Evolutionary conservation across 495 filamentous ascomycete genomes (phyloP), one percentile per base, ranked within the genome.

Genomic region (Staphylotrichum tortipilum): DNA sequence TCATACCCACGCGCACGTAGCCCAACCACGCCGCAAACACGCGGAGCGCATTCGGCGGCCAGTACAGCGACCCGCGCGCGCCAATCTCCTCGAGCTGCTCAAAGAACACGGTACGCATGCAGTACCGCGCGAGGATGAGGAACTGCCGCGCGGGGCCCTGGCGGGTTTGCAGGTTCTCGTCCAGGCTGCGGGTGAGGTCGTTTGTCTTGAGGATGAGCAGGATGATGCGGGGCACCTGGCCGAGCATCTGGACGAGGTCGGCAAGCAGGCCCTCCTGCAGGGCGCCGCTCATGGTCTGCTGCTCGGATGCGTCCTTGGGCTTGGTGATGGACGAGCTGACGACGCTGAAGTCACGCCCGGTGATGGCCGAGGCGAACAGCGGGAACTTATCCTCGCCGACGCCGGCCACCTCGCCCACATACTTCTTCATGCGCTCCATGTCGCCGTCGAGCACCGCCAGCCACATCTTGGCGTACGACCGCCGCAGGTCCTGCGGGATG

Each of bases 131-230:
- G 10, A 99, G 78, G 51, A 99, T 99, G 49, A 97, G 71, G 64
- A 97, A 99, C 10, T 83, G 86, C 18, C 91, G 80, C 54, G 89
- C 79, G 2, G 91, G 89, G 0, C 92, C 94, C 57, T 88, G 83
- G 10, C 84, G 76, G 17, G 92, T 97, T 48, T 95, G 87, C 12
- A 99, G 75, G 66, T 83, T 89, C 67, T 97, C 94, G 58, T 99
- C 94, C 24, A 99, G 78, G 53, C 85, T 91, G 52, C 94, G 82
- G 23, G 92, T 99, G 34, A 99, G 70, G 66, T 99, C 94, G 63
- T 99, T 99, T 1, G 94, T 99, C 69, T 99, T 99, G 45, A 99
- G 76, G 56, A 99, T 96, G 5, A 99, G 72, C 14, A 99, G 76
- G 33, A 99, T 94, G 49, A 97, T 85, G 11, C 88, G 72, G 5